phyloP scores from a whole-genome alignment of 2,329 filamentous ascomycete species.

The Rhexocercosporidium sp. region DNA sequence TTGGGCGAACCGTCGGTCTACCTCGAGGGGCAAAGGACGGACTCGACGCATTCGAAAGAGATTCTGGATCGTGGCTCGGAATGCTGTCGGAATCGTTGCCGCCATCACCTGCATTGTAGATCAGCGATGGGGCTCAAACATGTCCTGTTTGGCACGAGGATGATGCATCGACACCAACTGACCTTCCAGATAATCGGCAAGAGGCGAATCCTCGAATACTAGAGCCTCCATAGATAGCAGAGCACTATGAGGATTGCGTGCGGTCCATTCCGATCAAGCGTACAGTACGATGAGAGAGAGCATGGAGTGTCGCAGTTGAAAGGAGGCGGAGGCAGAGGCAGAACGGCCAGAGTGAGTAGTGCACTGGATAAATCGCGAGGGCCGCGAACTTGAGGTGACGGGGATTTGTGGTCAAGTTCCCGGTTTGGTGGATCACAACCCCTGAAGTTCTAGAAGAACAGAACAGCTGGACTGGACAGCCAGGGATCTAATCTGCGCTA shows the following conservation, averaged over 20 bases:
- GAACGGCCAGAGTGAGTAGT: no score
- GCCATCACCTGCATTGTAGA: constrained; percentile 47
- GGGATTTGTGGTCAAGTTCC: not conserved
- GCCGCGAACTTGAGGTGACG: not conserved
- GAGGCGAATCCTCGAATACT: constrained; percentile 83
- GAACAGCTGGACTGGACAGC: no score
- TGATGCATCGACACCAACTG: constrained; percentile 39
- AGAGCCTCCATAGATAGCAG: constrained; percentile 76
- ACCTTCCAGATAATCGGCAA: constrained; percentile 92
- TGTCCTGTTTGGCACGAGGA: not conserved
- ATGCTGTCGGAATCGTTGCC: constrained; percentile 46
- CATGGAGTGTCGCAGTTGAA: not conserved
- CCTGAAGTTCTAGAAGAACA: not conserved
- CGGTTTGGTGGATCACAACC: not conserved
- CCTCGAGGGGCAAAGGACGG: constrained; percentile 60
- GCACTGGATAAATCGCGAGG: no score
- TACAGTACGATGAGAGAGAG: no score
- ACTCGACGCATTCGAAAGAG: constrained; percentile 36
- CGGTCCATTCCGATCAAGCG: constrained; percentile 32
- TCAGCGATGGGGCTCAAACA: constrained; percentile 14
- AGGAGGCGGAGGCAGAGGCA: not conserved
- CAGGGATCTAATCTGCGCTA: not conserved
- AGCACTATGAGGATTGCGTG: constrained; percentile 26
- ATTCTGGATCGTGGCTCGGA: constrained; percentile 28
- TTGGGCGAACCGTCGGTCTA: constrained; percentile 57